Percentiles rank a stretch among this genome's conserved stretches.
phyloP scores from a whole-genome alignment of 73 alveolate species.

The Strombidium stylifer region DNA sequence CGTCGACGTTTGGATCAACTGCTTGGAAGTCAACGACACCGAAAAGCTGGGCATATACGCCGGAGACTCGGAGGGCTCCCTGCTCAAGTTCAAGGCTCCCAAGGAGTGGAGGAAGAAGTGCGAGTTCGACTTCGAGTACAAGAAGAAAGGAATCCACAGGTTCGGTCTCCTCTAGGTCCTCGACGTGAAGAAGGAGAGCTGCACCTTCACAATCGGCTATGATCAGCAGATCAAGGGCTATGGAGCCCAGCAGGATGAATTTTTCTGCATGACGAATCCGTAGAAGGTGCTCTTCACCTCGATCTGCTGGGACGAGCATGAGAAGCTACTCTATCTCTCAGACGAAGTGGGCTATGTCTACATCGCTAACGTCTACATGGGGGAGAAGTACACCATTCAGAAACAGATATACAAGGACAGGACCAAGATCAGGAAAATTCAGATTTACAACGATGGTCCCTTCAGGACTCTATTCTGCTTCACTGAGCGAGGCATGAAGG shows the following conservation, averaged over 20 bases:
- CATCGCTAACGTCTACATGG: slow-evolving; percentile 81
- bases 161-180: slow-evolving; percentile 70
- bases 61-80: slow-evolving; percentile 92
- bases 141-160: slow-evolving; percentile 66
- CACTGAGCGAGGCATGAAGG: slow-evolving; percentile 69
- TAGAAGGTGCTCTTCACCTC: slow-evolving; percentile 77
- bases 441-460: slow-evolving; percentile 61
- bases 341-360: slow-evolving; percentile 85
- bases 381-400: slow-evolving; percentile 77
- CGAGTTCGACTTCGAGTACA: slow-evolving; percentile 68
- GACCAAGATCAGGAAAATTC: slow-evolving; percentile 48
- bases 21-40: slow-evolving; percentile 78
- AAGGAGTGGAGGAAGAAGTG: slow-evolving; percentile 57
- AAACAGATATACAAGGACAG: slow-evolving; percentile 62
- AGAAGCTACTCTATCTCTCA: slow-evolving; percentile 68
- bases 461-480: slow-evolving; percentile 58
- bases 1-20: slow-evolving; percentile 74
- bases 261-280: slow-evolving; percentile 77
- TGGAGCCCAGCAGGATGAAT: slow-evolving; percentile 72
- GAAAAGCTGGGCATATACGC: slow-evolving; percentile 73
- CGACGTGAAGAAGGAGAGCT: slow-evolving; percentile 78
- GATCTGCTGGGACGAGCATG: slow-evolving; percentile 47
- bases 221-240: slow-evolving; percentile 83
- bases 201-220: slow-evolving; percentile 78
- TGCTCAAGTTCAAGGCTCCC: slow-evolving; percentile 67